Percentiles rank a stretch among this genome's conserved stretches.
phyloP scores from a whole-genome alignment of 768 basidiomycete genomes.

The Sistotremastrum suecicum region DNA sequence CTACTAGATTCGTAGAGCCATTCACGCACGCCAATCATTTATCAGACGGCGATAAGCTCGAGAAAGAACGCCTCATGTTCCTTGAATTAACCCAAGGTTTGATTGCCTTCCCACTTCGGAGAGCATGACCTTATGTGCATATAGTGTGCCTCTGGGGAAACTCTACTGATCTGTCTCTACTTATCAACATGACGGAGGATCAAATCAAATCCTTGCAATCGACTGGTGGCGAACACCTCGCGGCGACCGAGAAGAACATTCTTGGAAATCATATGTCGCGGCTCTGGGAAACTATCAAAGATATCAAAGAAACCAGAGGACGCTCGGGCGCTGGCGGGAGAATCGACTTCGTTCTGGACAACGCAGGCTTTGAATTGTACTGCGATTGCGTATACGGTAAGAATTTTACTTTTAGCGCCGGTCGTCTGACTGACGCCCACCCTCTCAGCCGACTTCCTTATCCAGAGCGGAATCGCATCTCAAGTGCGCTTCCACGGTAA shows the following conservation, averaged over 20 bases:
- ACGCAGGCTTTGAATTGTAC: conserved; percentile 82
- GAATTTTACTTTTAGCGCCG: conserved; percentile 9
- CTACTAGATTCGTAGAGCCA: conserved; percentile 80
- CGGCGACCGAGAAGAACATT: conserved; percentile 93
- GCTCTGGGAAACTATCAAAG: conserved; percentile 64
- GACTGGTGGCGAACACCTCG: conserved; percentile 89
- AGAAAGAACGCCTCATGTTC: conserved; percentile 77
- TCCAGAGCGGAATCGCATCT: conserved; percentile 76
- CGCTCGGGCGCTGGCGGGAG: conserved; percentile 58
- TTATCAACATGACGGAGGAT: conserved; percentile 97
- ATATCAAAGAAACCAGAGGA: conserved; percentile 18
- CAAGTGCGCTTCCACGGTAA: conserved; percentile 92
- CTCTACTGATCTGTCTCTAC: conserved; percentile 85
- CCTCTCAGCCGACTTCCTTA: conserved; percentile 70
- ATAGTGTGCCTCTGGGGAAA: conserved; percentile 96
- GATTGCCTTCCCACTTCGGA: conserved; percentile 7
- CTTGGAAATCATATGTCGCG: conserved; percentile 67
- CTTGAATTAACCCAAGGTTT: conserved; percentile 81
- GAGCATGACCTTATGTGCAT: neutral
- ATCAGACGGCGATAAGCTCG: conserved; percentile 40
- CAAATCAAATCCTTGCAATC: conserved; percentile 95
- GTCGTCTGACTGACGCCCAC: neutral
- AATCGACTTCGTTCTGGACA: conserved; percentile 73
- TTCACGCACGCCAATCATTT: conserved; percentile 46
- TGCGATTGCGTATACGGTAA: conserved; percentile 77